A percentile compares a stretch with the other conserved stretches of the same genome.
Evolutionary conservation across 208 protist genomes (phyloP).

Genomic region (Tritrichomonas foetus): DNA sequence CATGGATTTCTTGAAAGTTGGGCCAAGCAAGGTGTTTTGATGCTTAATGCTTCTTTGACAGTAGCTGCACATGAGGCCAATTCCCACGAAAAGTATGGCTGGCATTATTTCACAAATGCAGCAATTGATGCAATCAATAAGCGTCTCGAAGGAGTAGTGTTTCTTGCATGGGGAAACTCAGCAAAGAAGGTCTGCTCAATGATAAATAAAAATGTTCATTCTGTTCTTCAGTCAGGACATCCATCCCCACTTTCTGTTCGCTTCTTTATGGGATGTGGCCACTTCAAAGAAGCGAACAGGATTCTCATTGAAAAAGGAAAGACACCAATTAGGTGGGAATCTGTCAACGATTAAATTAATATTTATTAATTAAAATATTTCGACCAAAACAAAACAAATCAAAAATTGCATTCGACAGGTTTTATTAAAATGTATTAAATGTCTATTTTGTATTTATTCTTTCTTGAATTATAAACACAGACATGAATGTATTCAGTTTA

Average conservation of each 20-base stretch:
- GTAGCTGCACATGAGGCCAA: constrained; percentile 78
- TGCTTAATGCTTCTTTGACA: constrained; percentile 88
- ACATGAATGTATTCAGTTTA: no score
- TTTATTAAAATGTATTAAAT: no score
- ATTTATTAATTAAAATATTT: no score
- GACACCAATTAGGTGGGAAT: background rate
- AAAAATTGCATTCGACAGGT: no score
- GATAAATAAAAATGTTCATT: constrained; percentile 73
- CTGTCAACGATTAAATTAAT: constrained; percentile 11
- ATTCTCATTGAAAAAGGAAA: background rate
- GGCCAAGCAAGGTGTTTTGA: constrained; percentile 86
- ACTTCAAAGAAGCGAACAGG: constrained; percentile 62
- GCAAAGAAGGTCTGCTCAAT: constrained; percentile 75
- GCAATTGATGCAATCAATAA: constrained; percentile 71
- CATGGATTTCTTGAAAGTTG: constrained; percentile 83
- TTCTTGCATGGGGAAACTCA: constrained; percentile 84
- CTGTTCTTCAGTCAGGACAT: constrained; percentile 71
- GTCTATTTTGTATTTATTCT: no score
- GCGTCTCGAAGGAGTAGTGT: constrained; percentile 61
- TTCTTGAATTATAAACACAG: no score
- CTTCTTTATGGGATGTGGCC: constrained; percentile 58
- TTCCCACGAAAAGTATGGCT: constrained; percentile 78
- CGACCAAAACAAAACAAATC: no score
- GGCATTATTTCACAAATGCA: constrained; percentile 83
- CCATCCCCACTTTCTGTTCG: constrained; percentile 56